phyloP scores from a whole-genome alignment of 768 basidiomycete species.

The Podaxis sp. region DNA sequence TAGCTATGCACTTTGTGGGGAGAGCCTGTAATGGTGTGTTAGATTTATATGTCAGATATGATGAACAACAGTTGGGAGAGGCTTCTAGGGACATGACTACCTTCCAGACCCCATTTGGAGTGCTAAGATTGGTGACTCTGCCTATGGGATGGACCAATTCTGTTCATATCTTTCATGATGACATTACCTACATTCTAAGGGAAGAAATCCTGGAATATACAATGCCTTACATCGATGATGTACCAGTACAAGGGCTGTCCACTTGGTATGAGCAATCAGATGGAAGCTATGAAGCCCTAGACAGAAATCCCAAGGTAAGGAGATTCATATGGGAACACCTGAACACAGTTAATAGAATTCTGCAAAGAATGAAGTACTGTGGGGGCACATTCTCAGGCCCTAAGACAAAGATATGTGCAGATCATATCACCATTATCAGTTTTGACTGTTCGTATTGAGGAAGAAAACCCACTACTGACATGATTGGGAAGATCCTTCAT shows the following conservation, averaged over 20 bases:
- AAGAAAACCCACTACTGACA: not conserved
- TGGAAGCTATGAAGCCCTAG: too few species aligned
- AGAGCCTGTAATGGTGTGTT: constrained; percentile 4
- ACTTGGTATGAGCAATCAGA: constrained; percentile 23
- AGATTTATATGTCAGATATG: constrained; percentile 14
- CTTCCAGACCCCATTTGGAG: constrained; percentile 12
- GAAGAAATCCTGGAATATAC: too few species aligned
- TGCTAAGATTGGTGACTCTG: too few species aligned
- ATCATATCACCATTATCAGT: not conserved
- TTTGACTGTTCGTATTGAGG: not conserved
- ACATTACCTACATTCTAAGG: not conserved
- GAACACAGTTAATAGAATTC: too few species aligned
- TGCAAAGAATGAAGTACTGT: too few species aligned
- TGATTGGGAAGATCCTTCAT: not conserved
- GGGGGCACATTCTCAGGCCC: too few species aligned
- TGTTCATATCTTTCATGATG: constrained; percentile 15
- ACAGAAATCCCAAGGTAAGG: too few species aligned
- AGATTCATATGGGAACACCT: constrained; percentile 37
- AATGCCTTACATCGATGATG: too few species aligned
- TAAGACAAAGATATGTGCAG: not conserved
- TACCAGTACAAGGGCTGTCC: too few species aligned
- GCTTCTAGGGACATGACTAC: constrained; percentile 13
- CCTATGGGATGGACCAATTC: constrained; percentile 10
- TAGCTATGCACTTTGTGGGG: too few species aligned
- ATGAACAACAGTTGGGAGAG: not conserved